phyloP scores from a whole-genome alignment of 768 basidiomycete genomes.

The Dioszegia aurantiaca region DNA sequence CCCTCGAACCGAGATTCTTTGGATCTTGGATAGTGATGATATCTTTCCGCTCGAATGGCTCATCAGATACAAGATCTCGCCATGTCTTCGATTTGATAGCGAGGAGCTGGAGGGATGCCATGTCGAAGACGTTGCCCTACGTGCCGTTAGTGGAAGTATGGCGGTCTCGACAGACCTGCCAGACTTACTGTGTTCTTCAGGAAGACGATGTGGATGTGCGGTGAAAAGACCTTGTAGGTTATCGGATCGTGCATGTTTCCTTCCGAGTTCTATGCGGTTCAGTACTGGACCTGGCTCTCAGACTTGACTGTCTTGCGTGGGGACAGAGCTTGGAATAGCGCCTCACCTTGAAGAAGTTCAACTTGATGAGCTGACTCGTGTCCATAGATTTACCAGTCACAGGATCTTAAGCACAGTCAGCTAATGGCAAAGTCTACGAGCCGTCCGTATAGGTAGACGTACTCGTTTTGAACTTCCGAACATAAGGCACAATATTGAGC shows the following conservation, averaged over 20 bases:
- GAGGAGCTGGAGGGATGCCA: slow-evolving; percentile 49
- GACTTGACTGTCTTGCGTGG: too few relatives aligned
- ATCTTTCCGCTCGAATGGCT: slow-evolving; percentile 80
- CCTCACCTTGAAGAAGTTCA: slow-evolving; percentile 59
- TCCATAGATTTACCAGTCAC: slow-evolving; percentile 54
- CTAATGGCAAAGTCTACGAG: slow-evolving; percentile 2
- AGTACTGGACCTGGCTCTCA: too few relatives aligned
- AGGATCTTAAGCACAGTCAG: too few relatives aligned
- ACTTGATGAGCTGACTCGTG: slow-evolving; percentile 53
- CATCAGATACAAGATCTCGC: slow-evolving; percentile 79
- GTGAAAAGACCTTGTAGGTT: slow-evolving; percentile 93
- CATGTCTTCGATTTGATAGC: slow-evolving; percentile 56
- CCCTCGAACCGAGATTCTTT: slow-evolving; percentile 51
- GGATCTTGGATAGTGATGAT: slow-evolving; percentile 81
- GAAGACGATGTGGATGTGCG: slow-evolving; percentile 94
- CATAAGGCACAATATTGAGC: slow-evolving; percentile 88
- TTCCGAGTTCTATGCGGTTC: slow-evolving; percentile 64
- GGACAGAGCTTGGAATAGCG: too few relatives aligned
- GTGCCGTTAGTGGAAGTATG: too few relatives aligned
- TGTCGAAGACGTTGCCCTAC: slow-evolving; percentile 52
- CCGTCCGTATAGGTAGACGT: slow-evolving; percentile 8
- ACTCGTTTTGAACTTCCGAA: slow-evolving; percentile 60
- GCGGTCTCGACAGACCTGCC: too few relatives aligned
- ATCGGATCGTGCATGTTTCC: slow-evolving; percentile 93
- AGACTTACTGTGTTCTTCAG: slow-evolving; percentile 67